Evolutionary conservation across 345 rosid species (phyloP), one percentile per base, ranked within the genome.

Genomic region (Eutrema japonicum): DNA sequence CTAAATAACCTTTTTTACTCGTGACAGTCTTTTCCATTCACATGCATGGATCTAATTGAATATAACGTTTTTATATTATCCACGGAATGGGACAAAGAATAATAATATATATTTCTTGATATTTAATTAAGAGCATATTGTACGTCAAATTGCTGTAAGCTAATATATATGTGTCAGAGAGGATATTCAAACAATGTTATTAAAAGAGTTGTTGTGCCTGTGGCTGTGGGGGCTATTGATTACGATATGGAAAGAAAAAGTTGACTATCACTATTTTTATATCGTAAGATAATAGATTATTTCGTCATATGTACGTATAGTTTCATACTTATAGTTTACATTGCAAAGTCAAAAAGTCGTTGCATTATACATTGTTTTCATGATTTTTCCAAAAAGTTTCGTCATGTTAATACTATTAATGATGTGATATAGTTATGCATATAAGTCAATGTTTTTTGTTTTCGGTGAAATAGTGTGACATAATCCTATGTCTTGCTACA

Each of bases 21-120:
- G 79, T 76, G 79, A 69, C 65, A 62, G 41, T 30, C 50, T 76
- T 54, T 54, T 62, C n/a, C 14, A 51, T 18, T 76, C 79, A 76
- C 79, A 76, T 75, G 79, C 64, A 75, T 68, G 12, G 50, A 62
- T 45, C 37, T 66, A 45, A 30, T 38, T 73, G 42, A 68, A 68
- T 75, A 51, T 54, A 26, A 41, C 8, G 56, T 43, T 68, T 68
- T 75, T 2, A 37, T 46, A 62, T 62, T 62, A 69, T 76, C 70
- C 40, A 64, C 22, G 0, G 46, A 49, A 66, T 74, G 53, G 29
- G 77, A 56, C 66, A 65, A 73, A 2, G 5, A 10, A 32, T 0
- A 10, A 47, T 18, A 8, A 4, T 36, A 49, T 27, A 51, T 10
- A 32, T 51, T 53, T 64, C 22, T 46, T 47, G 22, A 64, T 73